A percentile compares a stretch with the other conserved stretches of the same genome.
Conservation (phyloP, 768 basidiomycete genomes). For the Pleurotus tuoliensis region DNA sequence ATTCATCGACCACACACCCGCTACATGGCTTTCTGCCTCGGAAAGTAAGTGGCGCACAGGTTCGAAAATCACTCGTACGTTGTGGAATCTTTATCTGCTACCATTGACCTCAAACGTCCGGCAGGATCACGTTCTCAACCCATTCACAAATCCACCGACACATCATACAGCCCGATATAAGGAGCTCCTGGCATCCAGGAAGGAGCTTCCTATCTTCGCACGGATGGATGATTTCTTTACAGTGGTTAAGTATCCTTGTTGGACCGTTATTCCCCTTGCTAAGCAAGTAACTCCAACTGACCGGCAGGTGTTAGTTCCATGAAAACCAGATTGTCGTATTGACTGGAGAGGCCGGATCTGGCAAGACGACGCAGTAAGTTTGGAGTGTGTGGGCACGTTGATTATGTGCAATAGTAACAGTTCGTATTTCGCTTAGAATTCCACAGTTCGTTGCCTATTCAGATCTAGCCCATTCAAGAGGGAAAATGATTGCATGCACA, state of each 20-base stretch:
- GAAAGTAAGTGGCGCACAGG: constrained; percentile 61
- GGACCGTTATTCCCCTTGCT: too few relatives aligned
- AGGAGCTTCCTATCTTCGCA: constrained; percentile 85
- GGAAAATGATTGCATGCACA: constrained; percentile 93
- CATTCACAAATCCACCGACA: constrained; percentile 75
- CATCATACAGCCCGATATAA: constrained; percentile 69
- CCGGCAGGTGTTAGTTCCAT: constrained; percentile 44
- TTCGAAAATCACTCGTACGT: constrained; percentile 67
- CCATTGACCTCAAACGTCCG: constrained; percentile 3
- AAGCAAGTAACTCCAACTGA: background rate
- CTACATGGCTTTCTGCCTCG: constrained; percentile 73
- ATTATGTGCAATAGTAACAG: background rate
- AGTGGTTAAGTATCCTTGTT: constrained; percentile 48
- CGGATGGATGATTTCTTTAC: constrained; percentile 93
- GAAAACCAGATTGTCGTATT: constrained; percentile 84
- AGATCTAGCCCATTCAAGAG: constrained; percentile 85
- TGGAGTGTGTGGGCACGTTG: background rate
- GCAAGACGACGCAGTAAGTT: constrained; percentile 92
- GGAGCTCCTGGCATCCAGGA: constrained; percentile 81
- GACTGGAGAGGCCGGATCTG: constrained; percentile 93
- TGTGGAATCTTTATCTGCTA: background rate
- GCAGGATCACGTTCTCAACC: constrained; percentile 78
- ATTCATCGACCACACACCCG: constrained; percentile 45
- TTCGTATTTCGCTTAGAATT: constrained; percentile 51
- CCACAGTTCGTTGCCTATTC: constrained; percentile 96